Conservation (phyloP, 2,329 filamentous ascomycete genomes). For the Aspergillus quadricinctus region DNA sequence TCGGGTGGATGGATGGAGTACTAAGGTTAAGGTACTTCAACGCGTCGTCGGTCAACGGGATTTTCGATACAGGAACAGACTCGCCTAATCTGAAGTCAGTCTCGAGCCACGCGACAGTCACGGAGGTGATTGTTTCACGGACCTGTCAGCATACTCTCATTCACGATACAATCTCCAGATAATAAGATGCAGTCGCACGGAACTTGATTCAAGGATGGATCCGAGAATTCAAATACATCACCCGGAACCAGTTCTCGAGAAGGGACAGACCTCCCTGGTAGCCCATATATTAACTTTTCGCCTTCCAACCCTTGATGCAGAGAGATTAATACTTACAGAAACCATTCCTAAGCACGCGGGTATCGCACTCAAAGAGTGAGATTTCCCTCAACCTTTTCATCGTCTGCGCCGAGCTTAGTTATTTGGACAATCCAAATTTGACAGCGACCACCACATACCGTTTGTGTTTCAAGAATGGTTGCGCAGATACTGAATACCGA, state of each 20-base stretch:
- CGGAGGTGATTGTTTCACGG: conserved; percentile 10
- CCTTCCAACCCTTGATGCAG: not conserved
- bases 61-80: conserved; percentile 93
- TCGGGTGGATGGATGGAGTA: conserved; percentile 75
- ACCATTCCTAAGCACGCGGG: conserved; percentile 85
- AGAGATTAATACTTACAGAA: conserved; percentile 64
- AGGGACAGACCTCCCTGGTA: conserved; percentile 71
- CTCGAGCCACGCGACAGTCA: not conserved
- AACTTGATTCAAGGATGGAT: conserved; percentile 81
- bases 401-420: conserved; percentile 50
- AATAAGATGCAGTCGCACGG: conserved; percentile 89
- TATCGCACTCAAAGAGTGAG: conserved; percentile 90
- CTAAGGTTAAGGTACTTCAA: conserved; percentile 71
- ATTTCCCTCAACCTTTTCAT: conserved; percentile 89
- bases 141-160: conserved; percentile 96
- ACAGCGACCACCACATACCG: conserved; percentile 48
- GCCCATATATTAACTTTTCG: conserved; percentile 5
- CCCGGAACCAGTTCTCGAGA: conserved; percentile 89
- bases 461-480: conserved; percentile 83
- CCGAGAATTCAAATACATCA: conserved; percentile 94
- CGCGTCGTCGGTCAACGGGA: conserved; percentile 74
- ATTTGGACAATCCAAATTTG: conserved; percentile 1
- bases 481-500: conserved; percentile 87
- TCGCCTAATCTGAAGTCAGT: conserved; percentile 56
- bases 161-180: conserved; percentile 94